Evolutionary conservation across 2,329 filamentous ascomycete genomes (phyloP).

Genomic region (Phaeosphaeriaceae sp.): DNA sequence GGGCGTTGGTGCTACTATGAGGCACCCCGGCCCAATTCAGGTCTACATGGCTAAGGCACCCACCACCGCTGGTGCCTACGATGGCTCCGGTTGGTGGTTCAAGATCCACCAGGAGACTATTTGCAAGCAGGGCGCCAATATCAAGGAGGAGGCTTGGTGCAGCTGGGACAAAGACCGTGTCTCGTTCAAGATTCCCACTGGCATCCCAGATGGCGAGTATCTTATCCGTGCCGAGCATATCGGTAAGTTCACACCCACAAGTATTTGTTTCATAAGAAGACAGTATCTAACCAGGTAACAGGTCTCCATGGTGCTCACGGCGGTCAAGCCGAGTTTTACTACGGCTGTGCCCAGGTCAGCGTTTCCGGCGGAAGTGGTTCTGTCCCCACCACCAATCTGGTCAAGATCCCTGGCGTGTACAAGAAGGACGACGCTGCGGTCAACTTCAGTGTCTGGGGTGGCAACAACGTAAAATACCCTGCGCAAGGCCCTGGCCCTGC

Average conservation of each 20-base stretch:
- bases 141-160: constrained; percentile 29
- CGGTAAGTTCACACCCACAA: constrained; percentile 40
- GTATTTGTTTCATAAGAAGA: constrained; percentile 3
- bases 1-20: constrained; percentile 27
- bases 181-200: constrained; percentile 46
- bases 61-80: constrained; percentile 19
- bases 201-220: constrained; percentile 52
- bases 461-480: constrained; percentile 20
- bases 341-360: constrained; percentile 52
- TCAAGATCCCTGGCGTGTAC: constrained; percentile 49
- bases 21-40: constrained; percentile 30
- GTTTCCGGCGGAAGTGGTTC: constrained; percentile 45
- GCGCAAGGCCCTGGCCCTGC: constrained; percentile 21
- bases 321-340: constrained; percentile 52
- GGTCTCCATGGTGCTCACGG: constrained; percentile 28
- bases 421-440: constrained; percentile 29
- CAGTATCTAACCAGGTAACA: constrained; percentile 44
- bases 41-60: constrained; percentile 42
- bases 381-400: constrained; percentile 42
- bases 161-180: constrained; percentile 29
- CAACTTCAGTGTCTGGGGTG: constrained; percentile 36
- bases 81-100: constrained; percentile 39
- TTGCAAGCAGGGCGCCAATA: constrained; percentile 22
- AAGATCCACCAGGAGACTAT: constrained; percentile 36
- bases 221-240: constrained; percentile 54